These are phyloP conservation scores for Barnettozyma wickerhamii DNA, from an alignment of 805 yeast genomes.

Conservation along the genomic window DNA sequence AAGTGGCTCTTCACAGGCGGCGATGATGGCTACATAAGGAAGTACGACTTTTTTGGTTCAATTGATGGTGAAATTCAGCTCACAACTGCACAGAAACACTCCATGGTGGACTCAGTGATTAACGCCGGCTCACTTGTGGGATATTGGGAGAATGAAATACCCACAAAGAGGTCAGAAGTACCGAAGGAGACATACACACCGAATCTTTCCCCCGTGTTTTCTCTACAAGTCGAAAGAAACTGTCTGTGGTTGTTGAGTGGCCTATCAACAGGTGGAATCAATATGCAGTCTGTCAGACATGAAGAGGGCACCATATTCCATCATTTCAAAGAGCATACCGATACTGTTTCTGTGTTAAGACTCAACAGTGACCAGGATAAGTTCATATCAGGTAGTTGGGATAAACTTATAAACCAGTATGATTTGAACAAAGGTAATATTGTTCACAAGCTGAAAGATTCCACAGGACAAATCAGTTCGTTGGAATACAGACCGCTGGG, in stretches of 20 bases:
- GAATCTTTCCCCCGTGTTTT: conserved; percentile 75
- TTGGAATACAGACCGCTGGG: conserved; percentile 64
- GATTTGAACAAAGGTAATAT: conserved; percentile 72
- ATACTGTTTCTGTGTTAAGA: conserved; percentile 68
- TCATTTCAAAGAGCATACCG: conserved; percentile 66
- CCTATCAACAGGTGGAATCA: conserved; percentile 77
- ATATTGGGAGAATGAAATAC: conserved; percentile 97
- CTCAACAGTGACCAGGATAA: conserved; percentile 58
- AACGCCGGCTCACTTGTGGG: conserved; percentile 79
- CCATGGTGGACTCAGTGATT: conserved; percentile 77
- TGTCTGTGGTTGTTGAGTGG: conserved; percentile 86
- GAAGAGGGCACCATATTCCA: conserved; percentile 80
- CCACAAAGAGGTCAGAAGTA: conserved; percentile 44
- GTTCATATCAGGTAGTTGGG: conserved; percentile 89
- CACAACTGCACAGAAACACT: conserved; percentile 89
- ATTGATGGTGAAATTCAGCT: conserved; percentile 83
- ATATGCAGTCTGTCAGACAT: conserved; percentile 76
- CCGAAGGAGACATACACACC: conserved; percentile 43
- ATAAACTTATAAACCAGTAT: conserved; percentile 74
- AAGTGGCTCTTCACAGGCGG: conserved; percentile 93
- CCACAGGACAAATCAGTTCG: conserved; percentile 76
- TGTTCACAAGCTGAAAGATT: conserved; percentile 44
- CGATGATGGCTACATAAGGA: conserved; percentile 89
- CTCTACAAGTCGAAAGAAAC: conserved; percentile 78
- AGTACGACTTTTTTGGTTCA: conserved; percentile 81